A percentile compares a stretch with the other conserved stretches of the same genome.
Evolutionary conservation across 257 asterid genomes (phyloP).

Genomic region (Solanum pinnatisectum): DNA sequence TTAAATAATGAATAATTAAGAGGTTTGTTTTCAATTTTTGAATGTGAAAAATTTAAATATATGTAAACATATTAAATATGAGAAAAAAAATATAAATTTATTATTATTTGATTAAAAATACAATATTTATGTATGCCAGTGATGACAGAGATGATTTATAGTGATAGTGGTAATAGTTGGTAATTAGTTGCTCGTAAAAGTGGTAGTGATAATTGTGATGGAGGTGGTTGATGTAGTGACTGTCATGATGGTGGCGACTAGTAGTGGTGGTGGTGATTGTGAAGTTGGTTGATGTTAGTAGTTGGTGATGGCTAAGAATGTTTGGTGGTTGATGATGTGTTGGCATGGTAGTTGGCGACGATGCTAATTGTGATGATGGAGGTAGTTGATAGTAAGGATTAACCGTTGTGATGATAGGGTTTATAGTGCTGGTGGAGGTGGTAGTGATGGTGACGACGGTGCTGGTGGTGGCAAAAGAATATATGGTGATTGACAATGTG

Average conservation of each 20-base stretch:
- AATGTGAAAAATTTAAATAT: neutral
- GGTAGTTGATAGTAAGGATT: too few species aligned
- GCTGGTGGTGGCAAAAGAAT: too few species aligned
- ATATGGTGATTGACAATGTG: neutral
- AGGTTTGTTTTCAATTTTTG: too few species aligned
- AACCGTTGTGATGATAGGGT: neutral
- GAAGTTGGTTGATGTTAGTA: neutral
- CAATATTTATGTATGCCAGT: too few species aligned
- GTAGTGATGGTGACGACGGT: neutral
- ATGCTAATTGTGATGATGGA: neutral
- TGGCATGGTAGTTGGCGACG: neutral
- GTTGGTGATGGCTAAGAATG: neutral
- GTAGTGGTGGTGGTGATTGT: neutral
- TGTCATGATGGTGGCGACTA: neutral
- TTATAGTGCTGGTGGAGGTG: neutral
- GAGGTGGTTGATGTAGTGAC: neutral
- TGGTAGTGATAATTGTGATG: neutral
- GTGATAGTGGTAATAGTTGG: neutral
- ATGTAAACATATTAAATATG: neutral
- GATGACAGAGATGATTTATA: neutral
- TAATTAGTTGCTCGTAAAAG: neutral
- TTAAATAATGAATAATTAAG: too few species aligned
- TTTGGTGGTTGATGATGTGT: neutral
- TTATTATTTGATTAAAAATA: too few species aligned
- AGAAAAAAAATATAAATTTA: too few species aligned